phyloP scores from a whole-genome alignment of 805 yeast genomes.

The Kuraishia hungarica region DNA sequence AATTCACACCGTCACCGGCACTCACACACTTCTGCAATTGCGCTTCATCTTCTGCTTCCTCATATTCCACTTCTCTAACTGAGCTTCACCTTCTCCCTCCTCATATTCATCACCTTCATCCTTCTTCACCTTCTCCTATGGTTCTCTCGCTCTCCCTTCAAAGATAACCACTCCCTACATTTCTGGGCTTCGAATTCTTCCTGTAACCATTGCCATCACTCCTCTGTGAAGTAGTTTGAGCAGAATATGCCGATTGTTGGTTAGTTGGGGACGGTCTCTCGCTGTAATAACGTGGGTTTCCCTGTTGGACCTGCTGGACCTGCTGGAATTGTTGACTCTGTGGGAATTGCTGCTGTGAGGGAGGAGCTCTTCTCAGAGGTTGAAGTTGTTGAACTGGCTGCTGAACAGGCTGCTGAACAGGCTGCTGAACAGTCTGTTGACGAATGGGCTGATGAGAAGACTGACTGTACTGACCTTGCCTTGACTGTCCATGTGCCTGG shows the following conservation, averaged over 20 bases:
- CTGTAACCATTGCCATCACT: not conserved
- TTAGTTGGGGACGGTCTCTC: not conserved
- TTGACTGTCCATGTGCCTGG: not conserved
- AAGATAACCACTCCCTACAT: not conserved
- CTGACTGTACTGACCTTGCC: no score
- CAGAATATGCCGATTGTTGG: not conserved
- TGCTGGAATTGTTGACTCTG: no score
- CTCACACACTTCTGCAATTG: no score
- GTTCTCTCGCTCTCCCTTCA: not conserved
- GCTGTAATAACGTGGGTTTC: not conserved
- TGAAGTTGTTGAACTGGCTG: not conserved
- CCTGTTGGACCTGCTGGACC: not conserved
- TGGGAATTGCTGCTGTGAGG: not conserved
- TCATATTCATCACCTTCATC: no score
- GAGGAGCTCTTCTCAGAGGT: not conserved
- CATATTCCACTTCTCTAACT: no score
- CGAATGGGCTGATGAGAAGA: no score
- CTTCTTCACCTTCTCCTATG: no score
- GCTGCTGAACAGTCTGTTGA: no score
- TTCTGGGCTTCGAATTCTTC: not conserved
- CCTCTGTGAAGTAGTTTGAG: not conserved
- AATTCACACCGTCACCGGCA: no score
- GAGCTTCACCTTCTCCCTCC: no score
- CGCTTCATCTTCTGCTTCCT: no score
- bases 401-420: not conserved